Base-by-base conservation (phyloP, 306 rosid genomes). In the Rosa lucieae region DNA sequence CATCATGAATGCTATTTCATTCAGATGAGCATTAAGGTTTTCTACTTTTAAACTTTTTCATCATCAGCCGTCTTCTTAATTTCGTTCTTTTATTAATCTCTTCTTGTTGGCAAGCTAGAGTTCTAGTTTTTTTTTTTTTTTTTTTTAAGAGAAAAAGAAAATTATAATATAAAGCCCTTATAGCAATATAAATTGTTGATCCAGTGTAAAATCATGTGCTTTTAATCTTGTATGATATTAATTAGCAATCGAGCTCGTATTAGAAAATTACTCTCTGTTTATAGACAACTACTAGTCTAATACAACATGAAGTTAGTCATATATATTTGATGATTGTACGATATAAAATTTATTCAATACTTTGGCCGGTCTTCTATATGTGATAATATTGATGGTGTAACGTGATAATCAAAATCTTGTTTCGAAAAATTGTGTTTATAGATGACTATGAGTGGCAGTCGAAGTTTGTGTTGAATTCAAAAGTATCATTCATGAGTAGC, bases 1-100 rank as follows among this genome's bases (percentile, higher is more conserved):
- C 10, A 14, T 32, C 43, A 32, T 65, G 69, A 35, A 32, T 26
- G 51, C 69, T 74, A 42, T 12, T 71, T 32, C 55, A 65, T 70
- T 47, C 56, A 39, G 83, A 70, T 70, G 65, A 49, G 48, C 42
- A 72, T 72, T 63, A 42, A 18, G 14, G 10, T 37, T 52, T 79
- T 26, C 39, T 29, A 5, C 9, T 5, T 13, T 13, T 32, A n/a
- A 72, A 55, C 44, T 74, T 68, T 58, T 58, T 37, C 55, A 75
- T 53, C 23, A 51, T 32, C 69, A 56, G 75, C 65, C 65, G 65
- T 58, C 32, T 29, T 65, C 70, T 29, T 62, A 12, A 13, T 29
- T 29, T 63, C 35, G n/a, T 32, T 32, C 20, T 12, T 14, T 62
- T 37, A 3, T 63, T 10, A 26, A 63, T 32, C 66, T 23, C 14